Base-by-base conservation (phyloP, 108 stramenopile species). In the Cyclotella kingstonii region DNA sequence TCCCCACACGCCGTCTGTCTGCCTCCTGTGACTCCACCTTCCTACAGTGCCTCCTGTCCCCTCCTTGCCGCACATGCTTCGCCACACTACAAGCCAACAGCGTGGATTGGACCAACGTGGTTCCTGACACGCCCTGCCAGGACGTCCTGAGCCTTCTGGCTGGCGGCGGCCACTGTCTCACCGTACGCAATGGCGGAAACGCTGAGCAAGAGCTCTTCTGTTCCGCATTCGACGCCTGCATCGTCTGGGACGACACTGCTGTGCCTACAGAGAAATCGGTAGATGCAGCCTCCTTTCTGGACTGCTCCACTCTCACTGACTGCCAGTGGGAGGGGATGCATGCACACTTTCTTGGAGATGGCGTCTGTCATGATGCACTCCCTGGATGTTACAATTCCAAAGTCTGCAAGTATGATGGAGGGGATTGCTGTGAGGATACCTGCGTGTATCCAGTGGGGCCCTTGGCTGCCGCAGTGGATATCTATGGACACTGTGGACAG, bases 341-440 rank as follows among this genome's bases (percentile, higher is more conserved):
- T 46, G 44, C 49, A n/a, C 66, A 62, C 25, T 95, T 87, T 60
- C 33, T 95, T 15, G 89, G 90, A 0, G 88, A 95, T 72, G 90
- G 93, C 6, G 68, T 89, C 5, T 95, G 93, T 54, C 85, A 95
- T 61, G 89, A 91, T 36, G 59, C 78, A 45, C 64, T 89, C 40
- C 75, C 80, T 39, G 93, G 93, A 8, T 93, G 92, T 62, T 95
- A 95, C 85, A 95, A 95, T 73, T 81, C 89, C 12, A 78, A 60
- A 7, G 73, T 87, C 33, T 95, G 95, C 60, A 70, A 70, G 11
- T 95, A 64, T 41, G 95, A 95, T 45, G 90, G 89, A 2, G 95
- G 95, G 6, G 95, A 95, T 76, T 95, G 95, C 54, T 95, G 95
- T 52, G 76, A 86, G 54, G 90, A 88, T 43, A 84, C 85, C 8